phyloP scores from a whole-genome alignment of 169 alveolate genomes.

The Prorocentrum cordatum region DNA sequence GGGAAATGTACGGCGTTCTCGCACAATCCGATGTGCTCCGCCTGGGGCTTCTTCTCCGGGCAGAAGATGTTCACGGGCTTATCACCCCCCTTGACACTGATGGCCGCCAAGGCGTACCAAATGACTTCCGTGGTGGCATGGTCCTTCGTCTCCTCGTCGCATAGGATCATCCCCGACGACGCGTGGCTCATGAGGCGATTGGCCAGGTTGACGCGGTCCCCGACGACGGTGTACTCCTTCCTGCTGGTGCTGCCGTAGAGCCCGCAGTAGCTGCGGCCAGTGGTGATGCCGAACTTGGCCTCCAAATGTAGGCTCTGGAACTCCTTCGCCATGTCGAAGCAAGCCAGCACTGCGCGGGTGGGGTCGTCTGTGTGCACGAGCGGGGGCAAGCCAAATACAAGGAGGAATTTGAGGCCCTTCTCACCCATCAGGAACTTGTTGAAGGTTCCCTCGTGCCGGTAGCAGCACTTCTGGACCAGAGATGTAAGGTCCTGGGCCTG shows the following conservation, averaged over 20 bases:
- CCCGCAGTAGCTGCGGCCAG: background rate
- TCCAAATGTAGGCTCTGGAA: too few species aligned
- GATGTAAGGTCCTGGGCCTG: slow-evolving; percentile 52
- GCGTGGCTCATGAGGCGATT: background rate
- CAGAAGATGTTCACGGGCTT: too few species aligned
- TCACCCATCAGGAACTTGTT: slow-evolving; percentile 59
- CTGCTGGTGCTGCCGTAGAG: background rate
- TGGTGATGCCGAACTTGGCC: background rate
- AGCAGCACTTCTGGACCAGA: slow-evolving; percentile 34
- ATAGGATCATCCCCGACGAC: slow-evolving; percentile 21
- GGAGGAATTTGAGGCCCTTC: slow-evolving; percentile 48
- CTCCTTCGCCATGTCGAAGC: slow-evolving; percentile 37
- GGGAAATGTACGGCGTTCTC: too few species aligned
- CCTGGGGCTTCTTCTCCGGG: too few species aligned
- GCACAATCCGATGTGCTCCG: too few species aligned
- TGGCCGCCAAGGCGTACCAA: too few species aligned
- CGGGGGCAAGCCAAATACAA: slow-evolving; percentile 64
- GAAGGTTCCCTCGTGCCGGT: slow-evolving; percentile 56
- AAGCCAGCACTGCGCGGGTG: slow-evolving; percentile 44
- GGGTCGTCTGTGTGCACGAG: slow-evolving; percentile 66
- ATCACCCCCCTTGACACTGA: too few species aligned
- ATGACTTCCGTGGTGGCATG: too few species aligned
- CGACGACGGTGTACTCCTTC: background rate
- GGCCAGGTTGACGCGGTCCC: background rate
- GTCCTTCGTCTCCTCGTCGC: slow-evolving; percentile 65